A percentile compares a stretch with the other conserved stretches of the same genome.
phyloP scores from a whole-genome alignment of 306 rosid genomes.

The Quercus dentata region DNA sequence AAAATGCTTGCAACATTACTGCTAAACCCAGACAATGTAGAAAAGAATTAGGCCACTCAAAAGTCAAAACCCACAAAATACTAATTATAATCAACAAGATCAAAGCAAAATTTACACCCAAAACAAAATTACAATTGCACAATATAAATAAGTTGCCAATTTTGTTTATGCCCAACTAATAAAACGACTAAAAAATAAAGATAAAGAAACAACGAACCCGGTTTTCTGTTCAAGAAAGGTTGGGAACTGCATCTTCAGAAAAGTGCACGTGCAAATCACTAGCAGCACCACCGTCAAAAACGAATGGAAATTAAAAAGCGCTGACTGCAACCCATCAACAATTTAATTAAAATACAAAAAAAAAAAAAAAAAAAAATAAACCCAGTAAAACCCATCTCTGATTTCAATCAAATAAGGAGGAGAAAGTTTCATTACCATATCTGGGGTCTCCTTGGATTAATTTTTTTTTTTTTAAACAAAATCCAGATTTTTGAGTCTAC shows the following conservation, averaged over 20 bases:
- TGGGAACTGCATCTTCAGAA: conserved; percentile 81
- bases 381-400: not conserved
- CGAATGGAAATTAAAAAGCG: conserved; percentile 80
- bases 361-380: not conserved
- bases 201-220: conserved; percentile 38
- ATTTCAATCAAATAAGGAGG: not conserved
- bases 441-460: not conserved
- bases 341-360: not conserved
- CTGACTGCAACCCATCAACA: conserved; percentile 47
- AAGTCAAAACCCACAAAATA: too few relatives aligned
- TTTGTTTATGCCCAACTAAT: not conserved
- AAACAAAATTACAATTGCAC: too few relatives aligned
- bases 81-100: too few relatives aligned
- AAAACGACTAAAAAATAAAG: not conserved
- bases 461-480: too few relatives aligned
- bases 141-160: too few relatives aligned
- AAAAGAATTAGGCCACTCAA: too few relatives aligned
- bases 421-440: conserved; percentile 36
- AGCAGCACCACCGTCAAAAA: conserved; percentile 75
- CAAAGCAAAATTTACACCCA: too few relatives aligned
- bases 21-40: too few relatives aligned
- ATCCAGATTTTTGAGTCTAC: too few relatives aligned
- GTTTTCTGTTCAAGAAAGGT: conserved; percentile 69
- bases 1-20: too few relatives aligned
- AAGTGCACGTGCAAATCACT: conserved; percentile 77